Base-by-base conservation (phyloP, 1,139 yeast species). In the Petasospora fabianii region DNA sequence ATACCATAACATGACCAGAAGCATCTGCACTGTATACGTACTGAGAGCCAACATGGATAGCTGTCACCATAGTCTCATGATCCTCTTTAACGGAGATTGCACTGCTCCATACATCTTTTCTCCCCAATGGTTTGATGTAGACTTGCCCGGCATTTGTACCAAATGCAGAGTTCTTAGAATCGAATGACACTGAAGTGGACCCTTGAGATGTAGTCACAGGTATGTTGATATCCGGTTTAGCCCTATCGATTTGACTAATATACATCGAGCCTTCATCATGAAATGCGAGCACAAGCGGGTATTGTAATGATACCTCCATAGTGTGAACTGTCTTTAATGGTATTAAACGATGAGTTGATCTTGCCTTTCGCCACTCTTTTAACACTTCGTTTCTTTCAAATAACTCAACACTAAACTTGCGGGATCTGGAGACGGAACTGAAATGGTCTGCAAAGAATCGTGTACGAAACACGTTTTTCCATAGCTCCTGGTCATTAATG, bases 391-490 rank as follows among this genome's bases (percentile, higher is more conserved):
- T 60, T 34, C 88, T 59, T 20, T 65, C 64, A 32, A 75, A 65
- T 49, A 77, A 70, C 56, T 83, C 92, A 24, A 63, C 62, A 51
- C 76, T 69, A 74, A 80, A 82, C 33, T 61, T 60, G n/a, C 49
- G 50, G 0, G 82, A 71, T 22, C 71, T 64, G 0, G 83, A 66
- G n/a, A 75, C 61, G 1, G 83, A 71, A 3, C 87, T 79, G 55
- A 83, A 82, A 12, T 54, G 51, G 12, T 59, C 53, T 0, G 72
- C 68, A 3, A 71, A 67, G 48, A 74, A 74, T 39, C 66, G 67
- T 19, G 66, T 53, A 19, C 62, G 59, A 51, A 82, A 80, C 16
- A 82, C 68, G 39, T 68, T 69, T 51, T 70, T 69, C 90, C 90
- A 82, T 6, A 81, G 68, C 35, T 71, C 72, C 44, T 74, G 74